A percentile compares a stretch with the other conserved stretches of the same genome.
Evolutionary conservation across 352 stramenopile genomes (phyloP).

Genomic region (Phytopythium oedochilum): DNA sequence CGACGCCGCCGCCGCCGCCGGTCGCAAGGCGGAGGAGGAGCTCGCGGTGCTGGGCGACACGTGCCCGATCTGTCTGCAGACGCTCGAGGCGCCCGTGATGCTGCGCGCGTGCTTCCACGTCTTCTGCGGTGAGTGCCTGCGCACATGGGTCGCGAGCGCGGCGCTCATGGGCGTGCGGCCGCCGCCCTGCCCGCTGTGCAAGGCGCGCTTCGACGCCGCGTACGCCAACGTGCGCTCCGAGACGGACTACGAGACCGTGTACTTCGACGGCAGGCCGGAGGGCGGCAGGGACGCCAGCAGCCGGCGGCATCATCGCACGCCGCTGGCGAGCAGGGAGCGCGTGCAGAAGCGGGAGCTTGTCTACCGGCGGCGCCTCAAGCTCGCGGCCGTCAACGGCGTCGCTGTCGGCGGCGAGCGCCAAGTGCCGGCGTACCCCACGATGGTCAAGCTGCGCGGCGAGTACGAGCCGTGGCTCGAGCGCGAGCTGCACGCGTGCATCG

Average conservation of each 20-base stretch:
- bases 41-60: constrained; percentile 61
- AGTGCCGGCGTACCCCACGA: constrained; percentile 15
- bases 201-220: constrained; percentile 44
- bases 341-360: constrained; percentile 43
- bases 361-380: constrained; percentile 42
- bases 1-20: not conserved
- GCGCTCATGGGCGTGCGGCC: constrained; percentile 45
- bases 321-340: constrained; percentile 12
- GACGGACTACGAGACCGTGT: constrained; percentile 50
- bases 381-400: constrained; percentile 42
- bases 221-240: constrained; percentile 66
- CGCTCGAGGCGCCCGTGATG: constrained; percentile 52
- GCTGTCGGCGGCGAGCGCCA: constrained; percentile 9
- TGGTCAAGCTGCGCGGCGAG: constrained; percentile 51
- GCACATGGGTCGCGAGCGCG: constrained; percentile 52
- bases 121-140: constrained; percentile 68
- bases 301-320: constrained; percentile 6
- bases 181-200: constrained; percentile 67
- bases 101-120: constrained; percentile 59
- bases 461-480: constrained; percentile 55
- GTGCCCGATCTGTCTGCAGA: constrained; percentile 69
- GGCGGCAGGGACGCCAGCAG: constrained; percentile 6
- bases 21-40: constrained; percentile 14
- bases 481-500: constrained; percentile 67
- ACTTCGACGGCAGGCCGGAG: constrained; percentile 27